A percentile compares a stretch with the other conserved stretches of the same genome.
These are phyloP conservation scores for Purpureocillium lavendulum DNA, from an alignment of 2,329 filamentous ascomycete species.

Conservation along the genomic window DNA sequence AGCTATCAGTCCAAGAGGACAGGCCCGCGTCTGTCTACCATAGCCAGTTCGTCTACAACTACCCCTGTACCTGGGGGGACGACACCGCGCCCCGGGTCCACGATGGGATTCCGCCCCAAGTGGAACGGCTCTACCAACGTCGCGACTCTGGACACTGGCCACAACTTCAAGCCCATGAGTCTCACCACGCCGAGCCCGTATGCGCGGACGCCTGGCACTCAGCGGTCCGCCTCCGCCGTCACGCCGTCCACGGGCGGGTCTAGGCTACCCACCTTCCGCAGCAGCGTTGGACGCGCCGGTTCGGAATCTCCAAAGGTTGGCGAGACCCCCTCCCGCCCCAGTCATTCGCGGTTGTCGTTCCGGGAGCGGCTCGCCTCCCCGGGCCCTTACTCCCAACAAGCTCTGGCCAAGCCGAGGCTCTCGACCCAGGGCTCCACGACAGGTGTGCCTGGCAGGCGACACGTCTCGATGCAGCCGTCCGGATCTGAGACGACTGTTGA, in stretches of 20 bases:
- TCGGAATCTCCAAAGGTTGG: conserved; percentile 40
- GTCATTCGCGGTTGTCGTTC: conserved; percentile 25
- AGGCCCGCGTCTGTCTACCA: conserved; percentile 35
- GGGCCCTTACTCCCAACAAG: conserved; percentile 38
- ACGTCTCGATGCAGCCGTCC: conserved; percentile 45
- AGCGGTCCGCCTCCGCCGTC: conserved; percentile 33
- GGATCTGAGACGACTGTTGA: conserved; percentile 21
- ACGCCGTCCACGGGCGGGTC: conserved; percentile 33
- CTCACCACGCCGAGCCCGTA: conserved; percentile 53
- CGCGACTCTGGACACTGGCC: conserved; percentile 50
- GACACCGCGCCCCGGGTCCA: conserved; percentile 35
- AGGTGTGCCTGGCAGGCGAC: conserved; percentile 32
- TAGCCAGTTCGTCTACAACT: conserved; percentile 42
- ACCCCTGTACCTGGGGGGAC: conserved; percentile 28
- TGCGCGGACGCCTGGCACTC: conserved; percentile 32
- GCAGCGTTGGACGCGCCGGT: conserved; percentile 33
- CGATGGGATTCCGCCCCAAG: conserved; percentile 51
- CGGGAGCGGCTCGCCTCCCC: conserved; percentile 22
- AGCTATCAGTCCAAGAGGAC: conserved; percentile 32
- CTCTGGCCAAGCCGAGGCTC: conserved; percentile 35
- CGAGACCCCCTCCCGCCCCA: conserved; percentile 39
- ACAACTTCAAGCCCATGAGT: conserved; percentile 57
- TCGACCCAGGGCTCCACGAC: conserved; percentile 35
- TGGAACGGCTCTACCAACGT: conserved; percentile 63
- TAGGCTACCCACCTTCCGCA: conserved; percentile 40